These are phyloP conservation scores for Talaromyces sp. DNA, from an alignment of 2,329 filamentous ascomycete species.

Conservation along the genomic window DNA sequence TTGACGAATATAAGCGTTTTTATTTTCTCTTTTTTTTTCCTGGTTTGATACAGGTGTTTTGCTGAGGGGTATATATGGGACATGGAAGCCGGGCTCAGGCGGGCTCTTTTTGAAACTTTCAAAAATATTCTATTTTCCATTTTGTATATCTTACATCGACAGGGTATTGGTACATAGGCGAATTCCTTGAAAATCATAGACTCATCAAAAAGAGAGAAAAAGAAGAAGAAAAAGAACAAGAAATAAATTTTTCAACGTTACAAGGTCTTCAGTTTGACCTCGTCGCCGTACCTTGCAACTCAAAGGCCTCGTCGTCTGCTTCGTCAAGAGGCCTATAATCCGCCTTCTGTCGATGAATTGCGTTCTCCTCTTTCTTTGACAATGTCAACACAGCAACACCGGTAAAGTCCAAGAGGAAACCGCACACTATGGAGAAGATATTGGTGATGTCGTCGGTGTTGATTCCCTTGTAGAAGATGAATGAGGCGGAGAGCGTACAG, in stretches of 20 bases:
- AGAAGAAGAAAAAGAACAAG: background rate
- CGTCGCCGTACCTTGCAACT: background rate
- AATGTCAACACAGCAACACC: slow-evolving; percentile 7
- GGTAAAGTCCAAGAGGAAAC: slow-evolving; percentile 7
- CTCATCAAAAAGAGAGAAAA: background rate
- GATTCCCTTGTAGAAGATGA: slow-evolving; percentile 9
- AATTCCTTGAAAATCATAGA: background rate
- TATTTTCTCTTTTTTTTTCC: background rate
- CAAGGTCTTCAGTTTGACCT: background rate
- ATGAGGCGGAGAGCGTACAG: slow-evolving; percentile 9
- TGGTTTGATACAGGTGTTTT: background rate
- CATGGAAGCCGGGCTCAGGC: no score
- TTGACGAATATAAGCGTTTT: background rate
- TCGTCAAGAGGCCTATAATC: slow-evolving; percentile 5
- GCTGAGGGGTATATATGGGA: no score
- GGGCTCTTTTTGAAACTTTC: background rate
- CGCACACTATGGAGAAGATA: slow-evolving; percentile 9
- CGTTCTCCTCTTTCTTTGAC: slow-evolving; percentile 1
- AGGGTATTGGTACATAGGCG: background rate
- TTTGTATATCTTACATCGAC: background rate
- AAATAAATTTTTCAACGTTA: background rate
- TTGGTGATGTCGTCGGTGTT: slow-evolving; percentile 8
- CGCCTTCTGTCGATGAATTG: background rate
- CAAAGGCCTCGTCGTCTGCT: background rate
- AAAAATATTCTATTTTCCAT: background rate